Evolutionary conservation across 75 land plant species (phyloP).

Genomic region (Pinus tabuliformis): DNA sequence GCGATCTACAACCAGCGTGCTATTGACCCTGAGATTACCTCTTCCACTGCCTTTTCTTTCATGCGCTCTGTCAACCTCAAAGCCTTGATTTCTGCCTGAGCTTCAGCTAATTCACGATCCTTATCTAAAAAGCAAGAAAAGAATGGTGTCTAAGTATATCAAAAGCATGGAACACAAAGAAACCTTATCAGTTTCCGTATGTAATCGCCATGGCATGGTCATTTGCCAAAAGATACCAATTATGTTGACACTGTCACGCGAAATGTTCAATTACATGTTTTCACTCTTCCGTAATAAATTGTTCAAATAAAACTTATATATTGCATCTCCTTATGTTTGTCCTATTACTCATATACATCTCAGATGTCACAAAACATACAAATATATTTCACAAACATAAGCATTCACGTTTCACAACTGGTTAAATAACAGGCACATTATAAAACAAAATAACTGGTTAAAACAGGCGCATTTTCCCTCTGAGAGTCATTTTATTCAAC

Average conservation of each 20-base stretch:
- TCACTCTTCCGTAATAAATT: no score
- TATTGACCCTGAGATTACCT: slow-evolving; percentile 40
- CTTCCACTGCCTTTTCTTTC: slow-evolving; percentile 91
- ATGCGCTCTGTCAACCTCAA: slow-evolving; percentile 68
- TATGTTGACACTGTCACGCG: neutral
- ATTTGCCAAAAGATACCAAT: neutral
- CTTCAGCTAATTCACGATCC: slow-evolving; percentile 83
- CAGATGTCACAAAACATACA: no score
- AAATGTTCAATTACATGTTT: slow-evolving; percentile 1
- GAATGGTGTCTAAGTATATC: neutral
- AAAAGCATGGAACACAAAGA: slow-evolving; percentile 4
- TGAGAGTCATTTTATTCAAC: neutral
- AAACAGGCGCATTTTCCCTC: neutral
- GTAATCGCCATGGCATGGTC: neutral
- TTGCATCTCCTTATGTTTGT: neutral
- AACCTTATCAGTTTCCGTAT: neutral
- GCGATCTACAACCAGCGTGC: neutral
- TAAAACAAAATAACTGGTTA: neutral
- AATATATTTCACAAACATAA: no score
- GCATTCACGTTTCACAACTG: no score
- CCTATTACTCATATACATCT: no score
- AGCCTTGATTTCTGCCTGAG: slow-evolving; percentile 85
- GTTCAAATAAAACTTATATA: neutral
- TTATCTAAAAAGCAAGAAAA: slow-evolving; percentile 42
- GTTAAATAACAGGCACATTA: neutral